Conservation (phyloP, 371 early-diverging fungal genomes). For the Mucor lusitanicus region DNA sequence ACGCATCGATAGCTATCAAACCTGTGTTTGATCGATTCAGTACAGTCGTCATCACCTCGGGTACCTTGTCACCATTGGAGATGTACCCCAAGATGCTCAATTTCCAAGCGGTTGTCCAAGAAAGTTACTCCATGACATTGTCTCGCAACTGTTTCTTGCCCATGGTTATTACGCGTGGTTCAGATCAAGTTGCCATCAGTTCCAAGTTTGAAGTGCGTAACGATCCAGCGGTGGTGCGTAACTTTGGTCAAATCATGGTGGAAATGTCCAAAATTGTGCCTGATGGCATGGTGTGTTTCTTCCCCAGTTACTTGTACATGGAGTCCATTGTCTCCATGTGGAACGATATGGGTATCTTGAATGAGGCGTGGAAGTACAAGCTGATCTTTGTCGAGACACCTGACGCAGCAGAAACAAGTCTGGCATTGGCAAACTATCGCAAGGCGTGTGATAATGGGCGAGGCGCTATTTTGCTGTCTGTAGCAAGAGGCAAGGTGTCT, state of each 20-base stretch:
- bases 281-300: constrained; percentile 99
- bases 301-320: constrained; percentile 99
- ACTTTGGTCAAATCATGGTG: constrained; percentile 97
- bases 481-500: constrained; percentile 99
- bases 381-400: constrained; percentile 99
- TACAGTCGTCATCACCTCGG: constrained; percentile 98
- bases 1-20: constrained; percentile 97
- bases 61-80: constrained; percentile 98
- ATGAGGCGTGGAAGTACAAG: constrained; percentile 96
- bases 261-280: constrained; percentile 96
- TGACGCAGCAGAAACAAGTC: constrained; percentile 97
- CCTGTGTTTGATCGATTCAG: constrained; percentile 96
- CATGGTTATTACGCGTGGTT: constrained; percentile 96
- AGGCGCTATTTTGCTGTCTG: constrained; percentile 98
- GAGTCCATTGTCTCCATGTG: constrained; percentile 98
- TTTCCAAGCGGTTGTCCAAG: constrained; percentile 83
- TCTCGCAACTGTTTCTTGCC: constrained; percentile 95
- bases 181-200: constrained; percentile 96
- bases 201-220: constrained; percentile 97
- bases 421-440: constrained; percentile 96
- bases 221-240: constrained; percentile 98
- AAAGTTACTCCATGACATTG: constrained; percentile 94
- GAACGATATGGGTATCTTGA: constrained; percentile 96
- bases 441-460: constrained; percentile 98
- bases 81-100: constrained; percentile 99